phyloP scores from a whole-genome alignment of 768 basidiomycete species.

The Mycena chlorophos region DNA sequence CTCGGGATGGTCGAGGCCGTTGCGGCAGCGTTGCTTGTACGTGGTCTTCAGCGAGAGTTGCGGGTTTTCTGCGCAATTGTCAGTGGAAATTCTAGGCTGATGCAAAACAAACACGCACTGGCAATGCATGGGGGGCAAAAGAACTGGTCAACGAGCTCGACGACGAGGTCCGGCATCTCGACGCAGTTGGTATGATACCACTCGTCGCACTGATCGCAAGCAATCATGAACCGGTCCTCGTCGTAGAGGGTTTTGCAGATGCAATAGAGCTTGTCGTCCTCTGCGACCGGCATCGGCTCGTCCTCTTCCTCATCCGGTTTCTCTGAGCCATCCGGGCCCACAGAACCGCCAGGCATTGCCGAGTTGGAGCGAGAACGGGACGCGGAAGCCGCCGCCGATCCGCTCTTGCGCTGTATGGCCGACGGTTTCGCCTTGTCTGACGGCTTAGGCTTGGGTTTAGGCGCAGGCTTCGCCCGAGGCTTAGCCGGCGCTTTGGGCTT shows the following conservation, averaged over 20 bases:
- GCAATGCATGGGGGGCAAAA: conserved; percentile 80
- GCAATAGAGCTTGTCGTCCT: conserved; percentile 82
- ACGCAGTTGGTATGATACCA: conserved; percentile 94
- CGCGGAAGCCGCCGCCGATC: conserved; percentile 31
- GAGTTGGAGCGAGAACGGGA: conserved; percentile 73
- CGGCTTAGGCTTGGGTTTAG: conserved; percentile 15
- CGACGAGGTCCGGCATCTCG: conserved; percentile 73
- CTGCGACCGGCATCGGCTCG: conserved; percentile 41
- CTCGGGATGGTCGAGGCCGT: conserved; percentile 62
- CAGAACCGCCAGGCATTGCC: conserved; percentile 54
- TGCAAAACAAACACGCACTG: conserved; percentile 50
- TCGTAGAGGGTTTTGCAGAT: conserved; percentile 87
- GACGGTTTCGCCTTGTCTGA: conserved; percentile 26
- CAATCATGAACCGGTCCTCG: conserved; percentile 88
- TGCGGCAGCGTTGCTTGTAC: conserved; percentile 78
- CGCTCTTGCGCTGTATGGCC: conserved; percentile 32
- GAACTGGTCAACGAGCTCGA: conserved; percentile 91
- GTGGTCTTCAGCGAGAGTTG: conserved; percentile 66
- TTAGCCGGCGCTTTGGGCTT: conserved; percentile 35
- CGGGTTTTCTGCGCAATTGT: conserved; percentile 50
- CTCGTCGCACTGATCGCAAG: conserved; percentile 92
- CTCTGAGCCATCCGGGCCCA: conserved; percentile 40
- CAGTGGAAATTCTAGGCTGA: neutral
- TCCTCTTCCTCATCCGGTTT: conserved; percentile 48
- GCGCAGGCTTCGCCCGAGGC: conserved; percentile 15